Evolutionary conservation across 371 early-diverging fungal genomes (phyloP), one percentile per base, ranked within the genome.

Genomic region (Lichtheimia ramosa): DNA sequence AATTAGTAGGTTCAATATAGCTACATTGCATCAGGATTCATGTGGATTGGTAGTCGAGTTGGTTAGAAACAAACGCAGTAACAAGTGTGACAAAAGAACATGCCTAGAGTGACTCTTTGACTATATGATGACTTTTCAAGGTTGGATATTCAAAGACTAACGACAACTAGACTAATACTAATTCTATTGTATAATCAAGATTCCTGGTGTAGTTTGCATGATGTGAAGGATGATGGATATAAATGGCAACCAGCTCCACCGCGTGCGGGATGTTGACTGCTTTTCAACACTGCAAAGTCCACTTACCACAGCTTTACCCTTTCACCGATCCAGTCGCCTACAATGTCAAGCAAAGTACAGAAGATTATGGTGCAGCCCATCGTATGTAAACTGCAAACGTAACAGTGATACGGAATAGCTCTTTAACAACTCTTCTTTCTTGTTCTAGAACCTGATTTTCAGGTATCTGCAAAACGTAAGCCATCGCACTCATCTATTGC

Each of bases 281-380:
- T 28, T 53, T 39, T 52, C 34, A 1, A 24, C 18, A 24, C 18
- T 34, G 6, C 34, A 8, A n/a, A 15, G 25, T 7, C 12, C 14
- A 18, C 53, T 20, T 20, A 20, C 15, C 53, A 20, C 53, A 39
- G 34, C 53, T 27, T 27, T 20, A 39, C 53, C 39, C n/a, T 24
- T 23, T 52, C 14, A 2, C 53, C 25, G n/a, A 25, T 53, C 53
- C 8, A 4, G 3, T 6, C 34, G 10, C 5, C 3, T 58, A 72
- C 62, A 59, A 92, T 90, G 90, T 83, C 92, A 59, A 83, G 89
- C 51, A 92, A 92, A 78, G 93, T 94, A 42, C 94, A 94, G 70
- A 93, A 93, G 83, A 89, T 94, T 80, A 94, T 96, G 95, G 95
- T 96, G 64, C 94, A 94, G 80, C 97, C 97, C 83, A 96, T 96